Percentiles rank a stretch among this genome's conserved stretches.
These are phyloP conservation scores for Globisporangium lucens DNA, from an alignment of 352 stramenopile genomes.

Conservation along the genomic window DNA sequence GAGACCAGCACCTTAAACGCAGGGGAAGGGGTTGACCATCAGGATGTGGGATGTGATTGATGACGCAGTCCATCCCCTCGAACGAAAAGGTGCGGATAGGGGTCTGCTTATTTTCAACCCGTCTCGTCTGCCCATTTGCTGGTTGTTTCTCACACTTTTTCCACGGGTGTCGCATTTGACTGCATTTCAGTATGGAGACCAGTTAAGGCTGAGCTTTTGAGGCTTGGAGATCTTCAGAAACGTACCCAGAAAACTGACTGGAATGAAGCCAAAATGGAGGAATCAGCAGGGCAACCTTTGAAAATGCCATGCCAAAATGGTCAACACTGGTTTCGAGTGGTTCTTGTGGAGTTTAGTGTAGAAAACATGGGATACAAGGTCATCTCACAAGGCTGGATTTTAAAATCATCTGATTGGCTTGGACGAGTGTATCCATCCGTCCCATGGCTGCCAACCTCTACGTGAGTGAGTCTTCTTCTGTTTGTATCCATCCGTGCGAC, in stretches of 20 bases:
- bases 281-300: not conserved
- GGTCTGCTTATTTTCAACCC: not conserved
- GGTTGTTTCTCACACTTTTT: not conserved
- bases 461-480: not conserved
- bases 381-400: not conserved
- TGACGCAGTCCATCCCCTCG: not conserved
- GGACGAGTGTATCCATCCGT: not conserved
- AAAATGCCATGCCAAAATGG: no score
- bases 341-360: not conserved
- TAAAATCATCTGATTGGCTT: not conserved
- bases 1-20: not conserved
- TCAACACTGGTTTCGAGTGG: no score
- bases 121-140: not conserved
- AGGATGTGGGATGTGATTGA: not conserved
- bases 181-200: not conserved
- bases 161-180: not conserved
- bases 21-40: not conserved
- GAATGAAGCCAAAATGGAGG: not conserved
- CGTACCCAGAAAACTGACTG: not conserved
- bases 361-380: not conserved
- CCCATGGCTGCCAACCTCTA: not conserved
- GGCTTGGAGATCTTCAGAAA: not conserved
- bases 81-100: not conserved
- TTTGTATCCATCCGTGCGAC: not conserved
- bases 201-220: not conserved